These are phyloP conservation scores for Chalciporus sp. DNA, from an alignment of 1,284 basidiomycete genomes.

Conservation along the genomic window DNA sequence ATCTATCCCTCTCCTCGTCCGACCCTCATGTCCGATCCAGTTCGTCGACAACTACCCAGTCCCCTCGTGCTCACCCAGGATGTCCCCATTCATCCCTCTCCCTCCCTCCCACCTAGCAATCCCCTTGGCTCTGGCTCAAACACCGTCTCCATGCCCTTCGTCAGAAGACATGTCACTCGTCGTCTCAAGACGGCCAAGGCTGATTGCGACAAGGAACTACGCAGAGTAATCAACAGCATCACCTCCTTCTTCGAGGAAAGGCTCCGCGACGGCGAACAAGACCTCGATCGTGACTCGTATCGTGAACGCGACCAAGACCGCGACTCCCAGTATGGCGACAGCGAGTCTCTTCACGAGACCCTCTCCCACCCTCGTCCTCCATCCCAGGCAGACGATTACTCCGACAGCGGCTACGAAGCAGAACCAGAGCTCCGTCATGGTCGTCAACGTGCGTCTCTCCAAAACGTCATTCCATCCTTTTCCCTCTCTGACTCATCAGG, in stretches of 20 bases:
- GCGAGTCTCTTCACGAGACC: slow-evolving; percentile 59
- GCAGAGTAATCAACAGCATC: slow-evolving; percentile 90
- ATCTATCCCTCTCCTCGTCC: slow-evolving; percentile 2
- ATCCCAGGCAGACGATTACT: slow-evolving; percentile 67
- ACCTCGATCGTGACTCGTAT: slow-evolving; percentile 62
- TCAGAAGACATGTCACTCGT: slow-evolving; percentile 90
- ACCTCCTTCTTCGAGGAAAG: slow-evolving; percentile 93
- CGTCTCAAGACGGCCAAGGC: slow-evolving; percentile 93
- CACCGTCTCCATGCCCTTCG: slow-evolving; percentile 88
- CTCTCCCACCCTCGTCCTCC: slow-evolving; percentile 56
- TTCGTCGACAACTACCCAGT: slow-evolving; percentile 71
- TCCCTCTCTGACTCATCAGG: slow-evolving; percentile 54
- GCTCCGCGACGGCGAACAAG: slow-evolving; percentile 73
- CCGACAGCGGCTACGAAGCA: slow-evolving; percentile 78
- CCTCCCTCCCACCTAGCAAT: slow-evolving; percentile 44
- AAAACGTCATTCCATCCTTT: slow-evolving; percentile 41
- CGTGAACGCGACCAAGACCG: slow-evolving; percentile 48
- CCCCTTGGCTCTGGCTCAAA: slow-evolving; percentile 59
- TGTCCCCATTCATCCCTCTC: slow-evolving; percentile 50
- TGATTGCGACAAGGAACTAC: slow-evolving; percentile 93
- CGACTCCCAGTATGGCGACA: slow-evolving; percentile 55
- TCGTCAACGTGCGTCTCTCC: slow-evolving; percentile 73
- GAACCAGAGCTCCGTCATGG: slow-evolving; percentile 71
- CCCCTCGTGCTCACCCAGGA: slow-evolving; percentile 78
- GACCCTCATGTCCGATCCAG: slow-evolving; percentile 27